A percentile compares a stretch with the other conserved stretches of the same genome.
Evolutionary conservation across 441 rosid species (phyloP).

Genomic region (Euphorbia celastroides): DNA sequence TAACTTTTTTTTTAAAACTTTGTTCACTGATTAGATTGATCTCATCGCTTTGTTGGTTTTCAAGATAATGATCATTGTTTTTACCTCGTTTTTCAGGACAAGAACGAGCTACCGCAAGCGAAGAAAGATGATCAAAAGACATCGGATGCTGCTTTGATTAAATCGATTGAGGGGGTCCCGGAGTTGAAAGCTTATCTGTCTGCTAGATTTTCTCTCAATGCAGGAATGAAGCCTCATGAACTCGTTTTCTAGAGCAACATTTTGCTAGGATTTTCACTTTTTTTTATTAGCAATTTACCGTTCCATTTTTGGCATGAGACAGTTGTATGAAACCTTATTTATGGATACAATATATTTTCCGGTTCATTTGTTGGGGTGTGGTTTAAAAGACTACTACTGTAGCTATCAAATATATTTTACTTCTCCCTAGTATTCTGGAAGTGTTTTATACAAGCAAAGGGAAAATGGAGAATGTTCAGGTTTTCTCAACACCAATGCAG

Average conservation of each 20-base stretch:
- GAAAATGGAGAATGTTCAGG: no score
- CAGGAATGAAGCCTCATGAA: conserved; percentile 59
- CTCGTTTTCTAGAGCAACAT: conserved; percentile 34
- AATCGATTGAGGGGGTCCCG: conserved; percentile 36
- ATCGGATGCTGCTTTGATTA: conserved; percentile 35
- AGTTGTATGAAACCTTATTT: conserved; percentile 16
- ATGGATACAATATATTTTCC: conserved; percentile 17
- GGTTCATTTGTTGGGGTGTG: neutral
- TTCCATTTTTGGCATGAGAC: conserved; percentile 17
- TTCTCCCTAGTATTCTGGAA: neutral
- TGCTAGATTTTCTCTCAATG: conserved; percentile 45
- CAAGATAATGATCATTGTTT: neutral
- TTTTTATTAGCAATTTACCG: conserved; percentile 21
- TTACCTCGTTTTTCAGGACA: conserved; percentile 24
- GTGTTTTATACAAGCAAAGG: no score
- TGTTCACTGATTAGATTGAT: neutral
- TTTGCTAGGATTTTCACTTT: neutral
- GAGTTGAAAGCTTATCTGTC: conserved; percentile 42
- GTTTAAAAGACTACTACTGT: neutral
- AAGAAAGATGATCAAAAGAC: conserved; percentile 51
- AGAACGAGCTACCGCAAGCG: conserved; percentile 36
- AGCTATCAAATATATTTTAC: neutral
- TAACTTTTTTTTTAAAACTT: neutral
- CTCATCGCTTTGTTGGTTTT: neutral
- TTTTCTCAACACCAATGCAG: no score